These are phyloP conservation scores for Geranium incanum DNA, from an alignment of 441 rosid species.

Conservation along the genomic window DNA sequence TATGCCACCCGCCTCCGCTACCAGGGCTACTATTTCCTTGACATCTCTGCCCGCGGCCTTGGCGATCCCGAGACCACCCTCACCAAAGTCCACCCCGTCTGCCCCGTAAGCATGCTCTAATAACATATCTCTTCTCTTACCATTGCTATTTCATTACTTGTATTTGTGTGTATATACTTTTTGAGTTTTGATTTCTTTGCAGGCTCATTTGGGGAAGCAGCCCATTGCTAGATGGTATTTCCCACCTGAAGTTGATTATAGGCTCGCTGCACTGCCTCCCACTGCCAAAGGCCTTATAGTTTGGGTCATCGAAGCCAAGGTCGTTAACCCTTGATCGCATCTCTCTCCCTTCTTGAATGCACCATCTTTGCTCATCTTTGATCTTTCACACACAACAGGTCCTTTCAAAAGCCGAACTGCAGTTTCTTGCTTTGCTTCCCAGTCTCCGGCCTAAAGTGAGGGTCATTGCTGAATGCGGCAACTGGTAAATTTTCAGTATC, in stretches of 20 bases:
- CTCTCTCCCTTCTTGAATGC: too few relatives aligned
- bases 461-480: constrained; percentile 1
- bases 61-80: constrained; percentile 93
- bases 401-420: not conserved
- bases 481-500: not conserved
- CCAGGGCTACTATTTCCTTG: constrained; percentile 84
- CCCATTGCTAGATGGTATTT: constrained; percentile 92
- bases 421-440: not conserved
- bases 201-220: constrained; percentile 89
- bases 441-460: not conserved
- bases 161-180: too few relatives aligned
- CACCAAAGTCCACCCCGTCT: constrained; percentile 73
- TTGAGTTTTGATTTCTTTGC: not conserved
- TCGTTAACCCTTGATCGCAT: too few relatives aligned
- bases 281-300: constrained; percentile 76
- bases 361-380: not conserved
- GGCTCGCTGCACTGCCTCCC: constrained; percentile 64
- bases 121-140: not conserved
- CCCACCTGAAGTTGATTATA: constrained; percentile 84
- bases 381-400: not conserved
- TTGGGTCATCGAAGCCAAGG: constrained; percentile 35
- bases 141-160: too few relatives aligned
- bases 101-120: constrained; percentile 47
- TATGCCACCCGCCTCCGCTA: constrained; percentile 56
- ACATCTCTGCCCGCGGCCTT: constrained; percentile 83